Base-by-base conservation (phyloP, 139 green algal species). In the Coccomyxa sp. region DNA sequence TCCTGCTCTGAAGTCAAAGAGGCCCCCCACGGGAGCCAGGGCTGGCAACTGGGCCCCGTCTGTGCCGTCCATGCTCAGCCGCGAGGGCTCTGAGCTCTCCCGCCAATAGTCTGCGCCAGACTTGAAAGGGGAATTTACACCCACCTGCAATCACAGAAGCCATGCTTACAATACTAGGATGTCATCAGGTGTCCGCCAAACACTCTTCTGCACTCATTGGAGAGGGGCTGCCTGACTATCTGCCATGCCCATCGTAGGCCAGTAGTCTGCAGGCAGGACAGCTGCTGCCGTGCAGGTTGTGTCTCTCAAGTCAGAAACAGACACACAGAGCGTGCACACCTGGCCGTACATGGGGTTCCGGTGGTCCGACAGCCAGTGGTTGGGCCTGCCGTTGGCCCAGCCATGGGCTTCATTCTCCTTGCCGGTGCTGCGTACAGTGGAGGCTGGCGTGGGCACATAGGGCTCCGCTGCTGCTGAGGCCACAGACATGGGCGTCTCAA, bases 261-360 rank as follows among this genome's bases (percentile, higher is more conserved):
- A 58, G 44, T 75, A 8, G 8, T 33, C 18, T 27, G 18, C 0
- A 4, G 38, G 36, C 14, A 50, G 2, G 39, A 7, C 16, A 69
- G 39, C 39, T 24, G 2, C 12, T n/a, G 18, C 0, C 73, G 38
- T 41, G 1, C 22, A 38, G 37, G 37, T 39, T n/a, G 10, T 55
- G 40, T 31, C 9, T 39, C 22, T 18, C 3, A 44, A 39, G n/a
- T 24, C 41, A 68, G n/a, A 31, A 4, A 69, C 18, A 78, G 33
- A 36, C 14, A 29, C 70, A 29, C 14, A 18, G 29, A 29, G 2
- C 35, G 39, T 14, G 58, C 16, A 40, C 55, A 76, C 77, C 77
- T 81, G 77, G 8, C 68, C 68, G 35, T 64, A 81, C 37, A 74
- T 40, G 38, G 77, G 69, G 37, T 81, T 76, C 0, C 54, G 55